Conservation (phyloP, 305 asterid species). For the Plantago lanceolata region DNA sequence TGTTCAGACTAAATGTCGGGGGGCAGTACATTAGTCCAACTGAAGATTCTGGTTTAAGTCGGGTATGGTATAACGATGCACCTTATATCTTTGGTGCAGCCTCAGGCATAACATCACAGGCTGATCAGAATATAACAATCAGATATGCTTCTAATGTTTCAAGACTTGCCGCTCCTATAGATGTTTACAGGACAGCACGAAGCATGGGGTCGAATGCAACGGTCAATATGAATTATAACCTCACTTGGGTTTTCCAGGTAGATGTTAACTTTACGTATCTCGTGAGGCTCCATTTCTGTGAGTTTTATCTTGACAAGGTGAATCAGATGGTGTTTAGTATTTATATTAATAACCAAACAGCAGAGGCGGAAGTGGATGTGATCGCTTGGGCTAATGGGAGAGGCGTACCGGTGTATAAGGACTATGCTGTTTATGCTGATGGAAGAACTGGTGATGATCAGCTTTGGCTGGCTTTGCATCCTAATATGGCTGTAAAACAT, state of each 20-base stretch:
- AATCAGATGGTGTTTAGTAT: conserved; percentile 65
- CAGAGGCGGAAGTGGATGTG: conserved; percentile 46
- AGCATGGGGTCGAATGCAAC: conserved; percentile 55
- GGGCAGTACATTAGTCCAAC: conserved; percentile 46
- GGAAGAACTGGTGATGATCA: conserved; percentile 28
- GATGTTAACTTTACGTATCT: conserved; percentile 59
- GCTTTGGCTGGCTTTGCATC: conserved; percentile 56
- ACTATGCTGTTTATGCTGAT: conserved; percentile 37
- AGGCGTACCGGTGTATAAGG: conserved; percentile 48
- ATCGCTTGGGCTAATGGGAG: conserved; percentile 40
- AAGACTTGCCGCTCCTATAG: conserved; percentile 40
- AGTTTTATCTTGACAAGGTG: conserved; percentile 37
- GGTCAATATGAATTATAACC: conserved; percentile 51
- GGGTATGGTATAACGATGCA: conserved; percentile 61
- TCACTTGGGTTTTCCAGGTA: conserved; percentile 60
- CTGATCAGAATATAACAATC: conserved; percentile 29
- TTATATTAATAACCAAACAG: conserved; percentile 49
- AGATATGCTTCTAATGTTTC: conserved; percentile 34
- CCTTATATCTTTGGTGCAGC: conserved; percentile 62
- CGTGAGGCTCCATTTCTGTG: conserved; percentile 73
- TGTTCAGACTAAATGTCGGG: conserved; percentile 60
- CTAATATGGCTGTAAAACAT: conserved; percentile 36
- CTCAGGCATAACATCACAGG: conserved; percentile 39
- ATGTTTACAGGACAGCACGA: conserved; percentile 51
- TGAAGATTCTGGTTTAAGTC: conserved; percentile 36